A percentile compares a stretch with the other conserved stretches of the same genome.
Evolutionary conservation across 2,329 filamentous ascomycete genomes (phyloP).

Genomic region (Sordariomycetes sp.): DNA sequence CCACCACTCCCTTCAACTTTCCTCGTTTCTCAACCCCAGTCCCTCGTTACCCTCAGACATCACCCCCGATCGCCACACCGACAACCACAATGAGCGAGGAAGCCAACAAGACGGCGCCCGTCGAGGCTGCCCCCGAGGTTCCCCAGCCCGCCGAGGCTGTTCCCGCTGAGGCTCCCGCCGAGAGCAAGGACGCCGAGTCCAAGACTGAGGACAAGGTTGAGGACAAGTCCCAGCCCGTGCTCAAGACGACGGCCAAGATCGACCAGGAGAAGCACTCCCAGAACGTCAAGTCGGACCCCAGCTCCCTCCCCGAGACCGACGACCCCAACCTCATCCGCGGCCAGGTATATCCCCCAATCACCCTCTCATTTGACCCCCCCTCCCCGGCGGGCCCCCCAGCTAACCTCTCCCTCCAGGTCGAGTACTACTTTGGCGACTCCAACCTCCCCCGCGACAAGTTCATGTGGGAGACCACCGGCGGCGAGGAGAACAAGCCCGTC

Average conservation of each 20-base stretch:
- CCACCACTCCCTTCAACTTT: neutral
- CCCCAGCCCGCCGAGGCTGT: conserved; percentile 12
- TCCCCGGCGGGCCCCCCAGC: neutral
- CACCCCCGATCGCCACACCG: neutral
- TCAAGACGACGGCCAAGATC: conserved; percentile 14
- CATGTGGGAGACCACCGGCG: conserved; percentile 66
- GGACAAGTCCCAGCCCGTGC: neutral
- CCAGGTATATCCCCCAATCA: conserved; percentile 42
- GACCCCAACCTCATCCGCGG: conserved; percentile 72
- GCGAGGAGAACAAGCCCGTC: conserved; percentile 70
- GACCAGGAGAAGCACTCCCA: conserved; percentile 27
- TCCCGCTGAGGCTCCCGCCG: conserved; percentile 7
- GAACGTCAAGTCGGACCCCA: conserved; percentile 60
- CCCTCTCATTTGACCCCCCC: neutral
- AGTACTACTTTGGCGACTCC: conserved; percentile 91
- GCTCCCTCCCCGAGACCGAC: conserved; percentile 52
- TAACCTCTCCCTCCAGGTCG: conserved; percentile 43
- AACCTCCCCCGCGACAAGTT: conserved; percentile 85
- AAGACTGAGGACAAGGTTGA: conserved; percentile 6
- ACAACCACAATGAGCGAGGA: conserved; percentile 2
- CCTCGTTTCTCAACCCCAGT: neutral
- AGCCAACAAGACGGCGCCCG: conserved; percentile 3
- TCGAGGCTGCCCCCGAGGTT: conserved; percentile 10
- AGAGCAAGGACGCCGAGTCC: conserved; percentile 9
- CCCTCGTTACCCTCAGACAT: conserved; percentile 5